Evolutionary conservation across 306 rosid genomes (phyloP), one percentile per base, ranked within the genome.

Genomic region (Sicyos baderoa): DNA sequence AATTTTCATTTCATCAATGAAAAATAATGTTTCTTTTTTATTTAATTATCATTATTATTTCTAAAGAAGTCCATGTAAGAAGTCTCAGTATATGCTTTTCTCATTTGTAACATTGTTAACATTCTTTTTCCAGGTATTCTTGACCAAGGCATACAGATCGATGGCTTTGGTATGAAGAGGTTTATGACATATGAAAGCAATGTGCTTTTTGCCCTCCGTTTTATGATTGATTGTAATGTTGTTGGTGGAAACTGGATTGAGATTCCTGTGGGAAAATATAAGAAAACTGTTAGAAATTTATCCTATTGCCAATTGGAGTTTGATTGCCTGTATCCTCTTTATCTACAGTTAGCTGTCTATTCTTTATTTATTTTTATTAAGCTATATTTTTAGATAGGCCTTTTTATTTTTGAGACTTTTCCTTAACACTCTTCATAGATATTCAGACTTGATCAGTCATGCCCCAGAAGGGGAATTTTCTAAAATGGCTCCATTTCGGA

Each of bases 171-270:
- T 56, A 80, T 79, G 94, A 89, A 89, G 86, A 83, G 79, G 76
- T 93, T 93, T 80, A 75, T 89, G 89, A 93, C 98, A 70, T 93
- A 86, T 77, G 98, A 93, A 80, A 89, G 98, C 96, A 93, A 93
- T 83, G 97, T 93, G 80, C 91, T 93, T 60, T 93, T 88, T 86
- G 93, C 97, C 61, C 97, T 93, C 64, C 96, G 98, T 54, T 93
- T 89, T 79, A 93, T 93, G 98, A 86, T 93, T 73, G 98, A 93
- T 76, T 80, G 97, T 79, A 81, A 84, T 71, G 48, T 93, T 72
- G 97, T 93, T 82, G 98, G 98, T 57, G 98, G 98, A 15, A 93
- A 93, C 73, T 93, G 98, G 98, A 93, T 93, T 81, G 98, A 93
- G 80, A 77, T 86, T 47, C 93, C 88, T 22, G 87, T 81, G 54